Evolutionary conservation across 2,329 filamentous ascomycete genomes (phyloP).

Genomic region (Talaromyces marneffei): DNA sequence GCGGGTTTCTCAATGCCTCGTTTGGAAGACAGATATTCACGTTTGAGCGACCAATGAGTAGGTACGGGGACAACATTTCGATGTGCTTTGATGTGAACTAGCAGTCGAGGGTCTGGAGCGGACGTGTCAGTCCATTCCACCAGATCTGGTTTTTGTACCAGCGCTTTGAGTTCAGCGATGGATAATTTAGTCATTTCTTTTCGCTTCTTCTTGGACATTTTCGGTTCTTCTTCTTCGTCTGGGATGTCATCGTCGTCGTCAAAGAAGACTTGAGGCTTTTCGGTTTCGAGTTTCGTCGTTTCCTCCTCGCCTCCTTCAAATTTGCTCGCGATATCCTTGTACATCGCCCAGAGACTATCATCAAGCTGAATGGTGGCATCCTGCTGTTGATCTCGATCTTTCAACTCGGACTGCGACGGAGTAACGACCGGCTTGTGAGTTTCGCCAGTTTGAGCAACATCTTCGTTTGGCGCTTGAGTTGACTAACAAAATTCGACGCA

Average conservation of each 20-base stretch:
- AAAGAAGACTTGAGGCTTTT: constrained; percentile 80
- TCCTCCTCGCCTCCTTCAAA: constrained; percentile 62
- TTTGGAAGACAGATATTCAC: constrained; percentile 95
- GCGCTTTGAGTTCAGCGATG: constrained; percentile 88
- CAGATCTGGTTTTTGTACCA: constrained; percentile 84
- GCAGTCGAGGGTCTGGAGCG: constrained; percentile 76
- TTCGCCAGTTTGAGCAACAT: not conserved
- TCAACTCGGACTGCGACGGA: not conserved
- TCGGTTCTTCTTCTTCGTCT: constrained; percentile 64
- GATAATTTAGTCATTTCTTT: constrained; percentile 90
- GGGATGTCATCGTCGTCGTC: constrained; percentile 81
- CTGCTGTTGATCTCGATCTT: not conserved
- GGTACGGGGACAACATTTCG: constrained; percentile 95
- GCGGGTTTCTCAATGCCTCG: constrained; percentile 92
- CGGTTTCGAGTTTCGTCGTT: constrained; percentile 59
- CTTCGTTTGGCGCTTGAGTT: not conserved
- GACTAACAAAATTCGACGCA: not conserved
- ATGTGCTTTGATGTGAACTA: constrained; percentile 92
- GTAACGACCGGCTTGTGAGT: not conserved
- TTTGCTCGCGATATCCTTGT: constrained; percentile 72
- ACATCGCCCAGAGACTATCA: constrained; percentile 76
- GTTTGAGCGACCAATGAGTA: constrained; percentile 88
- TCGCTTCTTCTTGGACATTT: constrained; percentile 88
- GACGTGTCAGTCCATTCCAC: constrained; percentile 98
- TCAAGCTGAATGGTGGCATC: constrained; percentile 32